These are phyloP conservation scores for Sutorius australiensis DNA, from an alignment of 768 basidiomycete species.

Conservation along the genomic window DNA sequence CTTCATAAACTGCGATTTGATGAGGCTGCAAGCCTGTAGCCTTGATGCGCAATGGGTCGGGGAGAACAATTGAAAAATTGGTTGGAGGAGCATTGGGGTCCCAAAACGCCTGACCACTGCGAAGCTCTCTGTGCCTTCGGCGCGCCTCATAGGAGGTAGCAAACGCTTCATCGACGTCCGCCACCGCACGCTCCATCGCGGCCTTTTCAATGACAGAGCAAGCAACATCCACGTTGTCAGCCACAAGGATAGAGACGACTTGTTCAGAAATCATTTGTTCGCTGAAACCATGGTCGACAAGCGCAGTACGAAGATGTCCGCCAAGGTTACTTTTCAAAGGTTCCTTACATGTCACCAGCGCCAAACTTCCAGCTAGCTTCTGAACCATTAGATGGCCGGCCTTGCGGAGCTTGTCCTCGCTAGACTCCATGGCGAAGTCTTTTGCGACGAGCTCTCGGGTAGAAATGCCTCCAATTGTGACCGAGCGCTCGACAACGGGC, in stretches of 20 bases:
- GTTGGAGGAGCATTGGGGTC: conserved; percentile 72
- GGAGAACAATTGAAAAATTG: conserved; percentile 68
- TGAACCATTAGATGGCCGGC: conserved; percentile 96
- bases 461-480: conserved; percentile 97
- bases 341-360: conserved; percentile 97
- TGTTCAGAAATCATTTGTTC: conserved; percentile 85
- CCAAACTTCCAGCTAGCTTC: conserved; percentile 93
- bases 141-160: conserved; percentile 76
- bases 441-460: conserved; percentile 93
- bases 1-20: conserved; percentile 91
- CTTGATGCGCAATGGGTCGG: conserved; percentile 86
- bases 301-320: conserved; percentile 77
- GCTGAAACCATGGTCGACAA: conserved; percentile 84
- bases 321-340: conserved; percentile 90
- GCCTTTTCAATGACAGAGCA: conserved; percentile 95
- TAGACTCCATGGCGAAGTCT: conserved; percentile 91
- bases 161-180: conserved; percentile 91
- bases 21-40: conserved; percentile 74
- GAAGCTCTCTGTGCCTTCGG: conserved; percentile 82
- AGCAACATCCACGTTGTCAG: conserved; percentile 90
- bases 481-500: conserved; percentile 96
- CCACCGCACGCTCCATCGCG: conserved; percentile 92
- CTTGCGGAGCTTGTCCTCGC: conserved; percentile 85
- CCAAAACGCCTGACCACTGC: conserved; percentile 80
- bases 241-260: conserved; percentile 72